phyloP scores from a whole-genome alignment of 192 early-diverging fungal species.

The Coemansia pectinata region DNA sequence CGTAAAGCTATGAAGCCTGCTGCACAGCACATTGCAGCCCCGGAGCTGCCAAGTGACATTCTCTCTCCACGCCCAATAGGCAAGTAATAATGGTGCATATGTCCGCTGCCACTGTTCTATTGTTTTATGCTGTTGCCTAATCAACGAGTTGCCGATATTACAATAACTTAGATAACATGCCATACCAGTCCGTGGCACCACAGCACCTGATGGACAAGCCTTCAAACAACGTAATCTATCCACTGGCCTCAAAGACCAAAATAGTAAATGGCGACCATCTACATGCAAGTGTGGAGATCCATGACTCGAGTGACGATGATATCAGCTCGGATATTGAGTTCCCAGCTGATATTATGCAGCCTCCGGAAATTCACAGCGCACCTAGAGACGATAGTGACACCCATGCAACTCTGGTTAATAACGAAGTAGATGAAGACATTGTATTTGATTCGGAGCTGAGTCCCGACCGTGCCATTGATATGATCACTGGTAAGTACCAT shows the following conservation, averaged over 20 bases:
- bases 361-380: background rate
- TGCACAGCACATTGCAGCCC: background rate
- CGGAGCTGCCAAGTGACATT: background rate
- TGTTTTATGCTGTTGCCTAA: background rate
- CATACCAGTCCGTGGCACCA: background rate
- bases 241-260: background rate
- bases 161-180: background rate
- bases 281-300: constrained; percentile 16
- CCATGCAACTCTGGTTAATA: background rate
- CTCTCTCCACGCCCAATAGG: background rate
- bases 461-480: constrained; percentile 12
- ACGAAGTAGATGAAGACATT: background rate
- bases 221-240: background rate
- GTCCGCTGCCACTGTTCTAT: background rate
- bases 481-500: constrained; percentile 16
- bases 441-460: constrained; percentile 25
- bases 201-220: background rate
- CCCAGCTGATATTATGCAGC: constrained; percentile 18
- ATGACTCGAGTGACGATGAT: constrained; percentile 32
- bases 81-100: background rate
- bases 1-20: background rate
- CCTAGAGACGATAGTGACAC: background rate
- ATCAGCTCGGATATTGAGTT: constrained; percentile 17
- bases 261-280: background rate
- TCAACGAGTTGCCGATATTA: background rate